Evolutionary conservation across 2,329 filamentous ascomycete genomes (phyloP), one percentile per base, ranked within the genome.

Genomic region (Colletotrichum sp.): DNA sequence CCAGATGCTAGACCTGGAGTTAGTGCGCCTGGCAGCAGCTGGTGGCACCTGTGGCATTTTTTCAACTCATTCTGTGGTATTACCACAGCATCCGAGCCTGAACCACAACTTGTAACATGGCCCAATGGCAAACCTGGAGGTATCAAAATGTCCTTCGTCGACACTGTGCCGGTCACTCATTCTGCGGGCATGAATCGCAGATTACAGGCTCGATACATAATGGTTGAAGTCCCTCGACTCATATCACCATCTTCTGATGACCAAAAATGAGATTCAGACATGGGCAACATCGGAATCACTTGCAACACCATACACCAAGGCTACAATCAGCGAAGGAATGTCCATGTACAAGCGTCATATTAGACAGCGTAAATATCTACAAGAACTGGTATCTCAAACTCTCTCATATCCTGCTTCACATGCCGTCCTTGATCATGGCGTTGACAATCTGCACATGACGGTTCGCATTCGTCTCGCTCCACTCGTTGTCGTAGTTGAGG

Each of bases 361-460:
- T 68, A 4, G 52, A 58, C 66, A 68, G 9, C 9, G 28, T 21
- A 68, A 60, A 16, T 68, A 68, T 68, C 15, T 68, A 68, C 66
- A 68, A 58, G 52, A 60, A 68, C 24, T 43, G 21, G 18, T 24
- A 12, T 32, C 26, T 4, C 64, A 1, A 15, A n/a, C 26, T 4
- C 10, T 28, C 10, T 9, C 18, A 12, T 8, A 3, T 12, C n/a
- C 24, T 5, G 5, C 32, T 26, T 67, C 30, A 79, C 82, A 85
- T 78, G 15, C 87, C 87, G 78, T 88, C 87, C 4, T 74, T 81
- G 21, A 88, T 75, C 87, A 88, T 88, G 2, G 87, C 86, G 74
- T 88, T 80, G 5, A 88, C 79, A 34, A 88, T 66, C 77, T 83
- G 82, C 13, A 86, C 85, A 76, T 88, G 86, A 55, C 87, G 80